Evolutionary conservation across 805 yeast species (phyloP), one percentile per base, ranked within the genome.

Genomic region (Sugiyamaella mastotermitis): DNA sequence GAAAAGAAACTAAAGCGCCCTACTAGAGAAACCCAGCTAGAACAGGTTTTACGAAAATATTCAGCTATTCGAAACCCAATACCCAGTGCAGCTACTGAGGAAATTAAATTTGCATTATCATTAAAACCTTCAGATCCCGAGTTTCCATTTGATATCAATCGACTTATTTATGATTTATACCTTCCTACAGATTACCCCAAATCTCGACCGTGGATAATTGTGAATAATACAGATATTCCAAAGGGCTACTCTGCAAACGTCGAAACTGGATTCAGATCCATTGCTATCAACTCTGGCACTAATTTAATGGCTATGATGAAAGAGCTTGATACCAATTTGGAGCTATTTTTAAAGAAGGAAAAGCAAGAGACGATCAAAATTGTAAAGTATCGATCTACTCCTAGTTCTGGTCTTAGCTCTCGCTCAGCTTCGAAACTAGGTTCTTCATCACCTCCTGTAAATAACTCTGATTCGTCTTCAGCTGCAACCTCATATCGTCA

Each of bases 151-250:
- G 85, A 78, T 38, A 56, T 82, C 21, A 69, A 68, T 2, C 49
- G 55, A n/a, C 62, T 82, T 40, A 68, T 71, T 35, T 50, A 81
- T 22, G 69, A 74, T 31, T 55, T 83, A 22, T 57, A 66, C 26
- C 62, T 82, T 3, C 85, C 90, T 0, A 51, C 57, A 2, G 60
- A 59, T 23, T 82, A 78, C 48, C 86, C 86, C 0, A 51, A 52
- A n/a, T 6, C 40, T 13, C 57, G 52, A 13, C 83, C 86, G 1
- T 58, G 68, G 11, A 65, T 81, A 3, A 60, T 66, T 24, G 80
- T 83, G 5, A 62, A 76, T 37, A 81, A 80, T 58, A 70, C 71
- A 23, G 84, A 80, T 22, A 78, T 82, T 10, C 86, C 90, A 1
- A 63, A 76, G 41, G 90, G 88, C 0, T 77, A 61, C 52, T 72